A percentile compares a stretch with the other conserved stretches of the same genome.
Evolutionary conservation across 2,329 filamentous ascomycete genomes (phyloP).

Genomic region (Colletotrichum phormii): DNA sequence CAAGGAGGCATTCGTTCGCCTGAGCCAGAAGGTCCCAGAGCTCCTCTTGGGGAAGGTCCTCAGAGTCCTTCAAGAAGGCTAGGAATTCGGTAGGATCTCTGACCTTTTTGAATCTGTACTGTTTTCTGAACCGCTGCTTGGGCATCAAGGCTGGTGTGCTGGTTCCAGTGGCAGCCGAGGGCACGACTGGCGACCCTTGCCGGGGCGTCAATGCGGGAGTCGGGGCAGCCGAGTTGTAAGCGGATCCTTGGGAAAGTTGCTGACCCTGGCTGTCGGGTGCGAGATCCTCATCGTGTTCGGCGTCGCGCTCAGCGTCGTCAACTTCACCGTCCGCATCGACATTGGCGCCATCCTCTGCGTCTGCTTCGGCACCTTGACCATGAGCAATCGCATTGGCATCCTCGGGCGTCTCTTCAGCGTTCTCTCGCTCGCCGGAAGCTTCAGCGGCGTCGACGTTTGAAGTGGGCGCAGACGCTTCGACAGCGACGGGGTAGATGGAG

Average conservation of each 20-base stretch:
- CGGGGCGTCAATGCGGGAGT: slow-evolving; percentile 53
- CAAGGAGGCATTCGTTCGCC: slow-evolving; percentile 57
- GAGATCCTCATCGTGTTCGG: slow-evolving; percentile 37
- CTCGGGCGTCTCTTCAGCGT: slow-evolving; percentile 26
- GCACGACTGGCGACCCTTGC: slow-evolving; percentile 50
- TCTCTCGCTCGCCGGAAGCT: slow-evolving; percentile 26
- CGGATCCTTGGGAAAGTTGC: slow-evolving; percentile 23
- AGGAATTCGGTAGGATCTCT: slow-evolving; percentile 62
- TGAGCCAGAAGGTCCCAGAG: slow-evolving; percentile 58
- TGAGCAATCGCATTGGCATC: slow-evolving; percentile 3
- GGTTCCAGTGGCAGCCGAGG: slow-evolving; percentile 40
- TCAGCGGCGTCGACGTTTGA: slow-evolving; percentile 20
- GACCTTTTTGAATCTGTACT: slow-evolving; percentile 62
- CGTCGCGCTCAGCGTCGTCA: slow-evolving; percentile 41
- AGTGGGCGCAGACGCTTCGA: slow-evolving; percentile 40
- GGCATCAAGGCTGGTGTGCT: slow-evolving; percentile 51
- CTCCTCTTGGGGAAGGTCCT: slow-evolving; percentile 60
- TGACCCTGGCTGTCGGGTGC: slow-evolving; percentile 22
- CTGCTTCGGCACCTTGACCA: slow-evolving; percentile 40
- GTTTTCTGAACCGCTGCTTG: slow-evolving; percentile 38
- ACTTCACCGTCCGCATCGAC: slow-evolving; percentile 42
- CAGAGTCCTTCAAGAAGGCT: slow-evolving; percentile 60
- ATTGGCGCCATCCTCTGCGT: slow-evolving; percentile 40
- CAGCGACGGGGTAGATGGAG: slow-evolving; percentile 41
- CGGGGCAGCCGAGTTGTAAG: slow-evolving; percentile 46